Conservation (phyloP, 177 flowering plant genomes). For the Vitis hybrid region DNA sequence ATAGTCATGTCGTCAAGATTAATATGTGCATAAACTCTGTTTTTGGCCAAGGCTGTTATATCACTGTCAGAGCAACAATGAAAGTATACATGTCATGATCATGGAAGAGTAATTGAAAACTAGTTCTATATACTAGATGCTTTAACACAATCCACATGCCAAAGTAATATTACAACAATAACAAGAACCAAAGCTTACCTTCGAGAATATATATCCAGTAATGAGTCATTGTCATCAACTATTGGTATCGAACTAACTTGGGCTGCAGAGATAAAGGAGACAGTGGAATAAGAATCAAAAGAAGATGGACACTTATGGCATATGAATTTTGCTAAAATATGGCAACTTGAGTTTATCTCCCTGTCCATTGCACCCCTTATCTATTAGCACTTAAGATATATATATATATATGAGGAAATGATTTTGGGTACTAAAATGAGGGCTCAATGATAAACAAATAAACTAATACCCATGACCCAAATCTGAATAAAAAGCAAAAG, state of each 20-base stretch:
- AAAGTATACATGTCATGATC: not conserved
- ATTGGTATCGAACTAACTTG: conserved; percentile 91
- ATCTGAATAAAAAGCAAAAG: too few species aligned
- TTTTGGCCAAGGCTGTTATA: conserved; percentile 91
- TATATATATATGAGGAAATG: too few species aligned
- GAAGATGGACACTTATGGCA: not conserved
- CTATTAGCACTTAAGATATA: too few species aligned
- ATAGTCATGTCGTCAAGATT: conserved; percentile 76
- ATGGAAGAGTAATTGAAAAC: not conserved
- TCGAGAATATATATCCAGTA: conserved; percentile 83
- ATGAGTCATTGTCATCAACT: conserved; percentile 87
- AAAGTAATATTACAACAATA: not conserved
- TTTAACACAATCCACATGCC: not conserved
- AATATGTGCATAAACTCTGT: conserved; percentile 70
- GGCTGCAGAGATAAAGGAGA: conserved; percentile 44
- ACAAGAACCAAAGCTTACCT: conserved; percentile 44
- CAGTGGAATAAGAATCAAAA: conserved; percentile 5
- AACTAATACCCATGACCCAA: too few species aligned
- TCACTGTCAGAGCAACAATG: conserved; percentile 54
- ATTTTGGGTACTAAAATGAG: too few species aligned
- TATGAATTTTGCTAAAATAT: not conserved
- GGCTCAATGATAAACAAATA: too few species aligned
- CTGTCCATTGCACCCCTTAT: not conserved
- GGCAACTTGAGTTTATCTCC: not conserved
- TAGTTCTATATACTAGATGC: not conserved